Conservation (phyloP, 106 monocot genomes). For the Acorus calamus region DNA sequence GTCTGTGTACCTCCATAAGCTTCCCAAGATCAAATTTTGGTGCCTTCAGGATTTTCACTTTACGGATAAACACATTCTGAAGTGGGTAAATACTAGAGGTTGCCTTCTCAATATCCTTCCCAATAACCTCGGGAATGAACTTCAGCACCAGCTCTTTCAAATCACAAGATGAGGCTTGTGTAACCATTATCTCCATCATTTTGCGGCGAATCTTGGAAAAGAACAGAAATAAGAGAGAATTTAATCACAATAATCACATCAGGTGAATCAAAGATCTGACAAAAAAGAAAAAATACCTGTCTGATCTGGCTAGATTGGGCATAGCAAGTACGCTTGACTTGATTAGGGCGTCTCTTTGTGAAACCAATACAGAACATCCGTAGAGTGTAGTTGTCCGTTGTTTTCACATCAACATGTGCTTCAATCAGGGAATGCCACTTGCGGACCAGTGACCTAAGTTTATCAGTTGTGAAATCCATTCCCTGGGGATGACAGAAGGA, state of each 20-base stretch:
- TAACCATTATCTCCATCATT: conserved; percentile 22
- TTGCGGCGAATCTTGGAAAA: conserved; percentile 17
- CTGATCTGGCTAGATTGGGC: conserved; percentile 21
- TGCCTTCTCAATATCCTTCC: conserved; percentile 28
- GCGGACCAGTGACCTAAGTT: conserved; percentile 69
- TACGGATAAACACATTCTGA: conserved; percentile 28
- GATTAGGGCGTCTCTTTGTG: conserved; percentile 19
- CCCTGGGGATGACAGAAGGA: conserved; percentile 26
- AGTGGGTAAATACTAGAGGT: conserved; percentile 26
- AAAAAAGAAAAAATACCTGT: conserved; percentile 8
- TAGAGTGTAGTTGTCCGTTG: conserved; percentile 33
- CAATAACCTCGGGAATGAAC: conserved; percentile 8
- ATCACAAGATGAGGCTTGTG: conserved; percentile 18
- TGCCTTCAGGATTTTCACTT: conserved; percentile 33
- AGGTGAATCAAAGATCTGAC: not conserved
- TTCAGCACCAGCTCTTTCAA: conserved; percentile 15
- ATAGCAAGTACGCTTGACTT: conserved; percentile 16
- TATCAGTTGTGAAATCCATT: conserved; percentile 84
- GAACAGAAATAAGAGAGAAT: not conserved
- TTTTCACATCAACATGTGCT: conserved; percentile 94
- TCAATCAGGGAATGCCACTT: conserved; percentile 93
- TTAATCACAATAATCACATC: not conserved
- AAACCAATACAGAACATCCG: conserved; percentile 21
- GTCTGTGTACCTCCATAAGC: conserved; percentile 18
- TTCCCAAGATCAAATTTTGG: conserved; percentile 28